These are phyloP conservation scores for Wallacemonas sp. DNA, from an alignment of 208 protist species.

Conservation along the genomic window DNA sequence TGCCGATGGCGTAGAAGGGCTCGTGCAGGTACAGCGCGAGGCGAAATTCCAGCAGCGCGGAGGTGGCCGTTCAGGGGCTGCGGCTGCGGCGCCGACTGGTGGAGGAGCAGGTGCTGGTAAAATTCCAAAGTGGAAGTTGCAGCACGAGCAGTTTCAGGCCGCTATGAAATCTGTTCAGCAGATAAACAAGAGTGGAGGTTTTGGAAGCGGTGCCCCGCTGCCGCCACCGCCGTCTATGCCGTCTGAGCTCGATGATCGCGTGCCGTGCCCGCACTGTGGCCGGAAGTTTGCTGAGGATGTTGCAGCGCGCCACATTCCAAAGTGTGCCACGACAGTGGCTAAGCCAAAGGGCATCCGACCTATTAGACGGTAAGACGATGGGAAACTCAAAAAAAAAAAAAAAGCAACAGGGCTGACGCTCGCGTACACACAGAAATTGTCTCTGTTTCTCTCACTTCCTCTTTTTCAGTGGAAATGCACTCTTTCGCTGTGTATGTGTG, in stretches of 20 bases:
- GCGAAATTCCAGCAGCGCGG: neutral
- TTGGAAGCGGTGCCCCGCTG: slow-evolving; percentile 8
- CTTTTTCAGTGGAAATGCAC: no score
- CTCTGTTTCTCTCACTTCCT: no score
- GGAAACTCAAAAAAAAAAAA: slow-evolving; percentile 17
- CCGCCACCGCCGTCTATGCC: slow-evolving; percentile 44
- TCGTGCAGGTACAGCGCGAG: slow-evolving; percentile 41
- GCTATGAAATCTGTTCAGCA: slow-evolving; percentile 78
- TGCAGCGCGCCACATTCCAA: slow-evolving; percentile 88
- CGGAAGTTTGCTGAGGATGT: slow-evolving; percentile 84
- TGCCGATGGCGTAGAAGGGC: slow-evolving; percentile 72
- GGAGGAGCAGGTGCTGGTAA: slow-evolving; percentile 26
- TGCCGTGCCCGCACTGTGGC: slow-evolving; percentile 88
- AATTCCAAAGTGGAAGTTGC: slow-evolving; percentile 90
- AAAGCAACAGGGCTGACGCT: no score
- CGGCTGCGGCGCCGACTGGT: slow-evolving; percentile 8
- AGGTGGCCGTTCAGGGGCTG: neutral
- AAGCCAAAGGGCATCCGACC: slow-evolving; percentile 86
- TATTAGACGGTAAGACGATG: slow-evolving; percentile 27
- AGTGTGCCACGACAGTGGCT: slow-evolving; percentile 83
- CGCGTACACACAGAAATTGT: no score
- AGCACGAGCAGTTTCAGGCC: slow-evolving; percentile 90
- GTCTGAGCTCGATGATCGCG: slow-evolving; percentile 67
- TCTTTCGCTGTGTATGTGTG: no score
- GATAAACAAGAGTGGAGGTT: slow-evolving; percentile 28